Base-by-base conservation (phyloP, 2,329 filamentous ascomycete genomes). In the Sclerotinia glacialis region DNA sequence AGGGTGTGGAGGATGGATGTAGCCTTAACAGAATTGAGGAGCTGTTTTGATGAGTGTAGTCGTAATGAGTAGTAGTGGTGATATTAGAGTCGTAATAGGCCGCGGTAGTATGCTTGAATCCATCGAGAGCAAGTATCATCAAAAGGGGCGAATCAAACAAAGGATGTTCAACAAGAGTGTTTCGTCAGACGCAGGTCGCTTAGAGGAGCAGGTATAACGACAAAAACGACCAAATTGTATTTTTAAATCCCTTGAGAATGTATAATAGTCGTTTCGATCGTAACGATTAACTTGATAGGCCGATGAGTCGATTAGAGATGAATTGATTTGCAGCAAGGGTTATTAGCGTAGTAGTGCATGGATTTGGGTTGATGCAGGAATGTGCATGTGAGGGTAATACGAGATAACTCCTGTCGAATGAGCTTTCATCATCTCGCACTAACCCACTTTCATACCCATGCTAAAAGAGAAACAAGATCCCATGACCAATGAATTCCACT, bases 401-500 rank as follows among this genome's bases (percentile, higher is more conserved):
- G 70, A 72, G 68, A 67, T 67, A 40, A 58, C 46, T 56, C 47
- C 26, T 64, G 53, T 40, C 62, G 56, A 60, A 49, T 60, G 44
- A 60, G 56, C 56, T 26, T 37, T 23, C 56, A 60, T 60, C 21
- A 60, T 60, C 56, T 60, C 12, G 56, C 28, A 49, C 56, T 60
- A 60, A 60, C 44, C 56, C 56, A 49, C 56, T 60, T 60, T 60
- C 26, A 49, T 60, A 5, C 44, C 28, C 61, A 70, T 72, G 69
- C 71, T 70, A 69, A 67, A 50, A 31, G 21, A 60, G 56, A 46
- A 34, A 37, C 34, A 49, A 18, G 63, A 67, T 69, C 67, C 71
- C 72, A 72, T 75, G 73, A 75, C 73, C 73, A 74, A 73, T 72
- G 56, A 23, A 26, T 37, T 60, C 44, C 56, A 37, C 37, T 12